These are phyloP conservation scores for Henckelia pumila DNA, from an alignment of 257 asterid species.

Conservation along the genomic window DNA sequence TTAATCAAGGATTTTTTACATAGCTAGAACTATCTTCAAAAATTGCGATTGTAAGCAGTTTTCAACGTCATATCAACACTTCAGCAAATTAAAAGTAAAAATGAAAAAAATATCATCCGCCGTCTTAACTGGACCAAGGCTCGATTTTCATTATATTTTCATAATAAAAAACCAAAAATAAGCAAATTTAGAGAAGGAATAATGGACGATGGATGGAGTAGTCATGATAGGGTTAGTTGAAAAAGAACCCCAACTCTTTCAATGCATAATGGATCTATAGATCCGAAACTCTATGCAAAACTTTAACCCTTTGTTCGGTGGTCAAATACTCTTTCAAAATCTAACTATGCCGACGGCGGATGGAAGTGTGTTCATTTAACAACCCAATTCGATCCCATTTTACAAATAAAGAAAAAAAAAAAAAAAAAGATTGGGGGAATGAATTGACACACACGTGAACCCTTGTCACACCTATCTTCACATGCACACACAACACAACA, in stretches of 20 bases:
- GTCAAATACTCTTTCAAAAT: not conserved
- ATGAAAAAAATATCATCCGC: no score
- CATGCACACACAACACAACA: slow-evolving; percentile 42
- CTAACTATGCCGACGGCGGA: slow-evolving; percentile 28
- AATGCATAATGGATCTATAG: not conserved
- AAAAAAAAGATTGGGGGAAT: slow-evolving; percentile 11
- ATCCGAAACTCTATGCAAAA: not conserved
- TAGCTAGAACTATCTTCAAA: no score
- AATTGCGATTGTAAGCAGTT: no score
- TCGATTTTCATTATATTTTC: no score
- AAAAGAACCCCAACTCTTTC: not conserved
- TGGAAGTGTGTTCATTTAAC: slow-evolving; percentile 13
- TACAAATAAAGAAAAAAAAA: not conserved
- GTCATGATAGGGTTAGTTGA: no score
- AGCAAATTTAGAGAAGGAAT: no score
- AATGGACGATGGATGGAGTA: no score
- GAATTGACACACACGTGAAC: slow-evolving; percentile 39
- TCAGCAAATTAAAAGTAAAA: no score
- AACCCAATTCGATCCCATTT: not conserved
- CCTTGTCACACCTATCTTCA: slow-evolving; percentile 32
- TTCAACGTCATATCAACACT: no score
- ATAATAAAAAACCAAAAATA: no score
- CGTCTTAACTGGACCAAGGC: no score
- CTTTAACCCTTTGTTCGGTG: not conserved
- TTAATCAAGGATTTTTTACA: no score